Evolutionary conservation across 768 basidiomycete species (phyloP).

Genomic region (Rhodotorula diobovata): DNA sequence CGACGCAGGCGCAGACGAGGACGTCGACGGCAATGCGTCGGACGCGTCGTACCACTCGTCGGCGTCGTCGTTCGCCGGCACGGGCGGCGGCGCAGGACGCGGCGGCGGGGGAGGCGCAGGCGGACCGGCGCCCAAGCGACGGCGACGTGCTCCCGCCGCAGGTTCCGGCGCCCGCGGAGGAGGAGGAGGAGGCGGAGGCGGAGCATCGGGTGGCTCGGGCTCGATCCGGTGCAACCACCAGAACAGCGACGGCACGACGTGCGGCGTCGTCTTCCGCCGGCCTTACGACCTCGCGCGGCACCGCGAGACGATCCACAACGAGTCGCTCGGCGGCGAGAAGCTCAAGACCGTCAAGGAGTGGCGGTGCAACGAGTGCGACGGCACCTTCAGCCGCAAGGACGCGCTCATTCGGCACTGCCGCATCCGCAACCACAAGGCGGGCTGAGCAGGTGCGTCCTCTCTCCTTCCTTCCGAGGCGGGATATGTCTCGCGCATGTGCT

Average conservation of each 20-base stretch:
- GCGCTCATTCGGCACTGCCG: constrained; percentile 30
- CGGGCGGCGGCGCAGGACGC: background rate
- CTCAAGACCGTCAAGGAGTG: constrained; percentile 30
- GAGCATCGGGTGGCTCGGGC: background rate
- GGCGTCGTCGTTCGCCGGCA: background rate
- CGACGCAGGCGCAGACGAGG: constrained; percentile 45
- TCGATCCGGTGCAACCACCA: constrained; percentile 29
- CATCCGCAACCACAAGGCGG: constrained; percentile 20
- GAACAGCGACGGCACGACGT: constrained; percentile 3
- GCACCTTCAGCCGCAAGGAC: constrained; percentile 35
- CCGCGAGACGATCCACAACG: constrained; percentile 43
- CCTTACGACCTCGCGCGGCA: constrained; percentile 44
- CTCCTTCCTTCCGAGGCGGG: background rate
- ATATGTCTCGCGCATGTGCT: too few species aligned
- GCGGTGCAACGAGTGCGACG: constrained; percentile 31
- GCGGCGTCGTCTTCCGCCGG: constrained; percentile 39
- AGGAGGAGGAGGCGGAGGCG: background rate
- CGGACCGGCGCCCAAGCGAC: constrained; percentile 8
- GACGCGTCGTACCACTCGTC: constrained; percentile 26
- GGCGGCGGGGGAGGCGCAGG: background rate
- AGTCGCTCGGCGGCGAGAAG: constrained; percentile 27
- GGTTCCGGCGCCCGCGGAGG: background rate
- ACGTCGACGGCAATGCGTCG: constrained; percentile 11
- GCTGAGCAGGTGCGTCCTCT: background rate
- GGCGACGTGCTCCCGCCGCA: background rate